Conservation (phyloP, 352 stramenopile species). For the Phytophthora podocarpi region DNA sequence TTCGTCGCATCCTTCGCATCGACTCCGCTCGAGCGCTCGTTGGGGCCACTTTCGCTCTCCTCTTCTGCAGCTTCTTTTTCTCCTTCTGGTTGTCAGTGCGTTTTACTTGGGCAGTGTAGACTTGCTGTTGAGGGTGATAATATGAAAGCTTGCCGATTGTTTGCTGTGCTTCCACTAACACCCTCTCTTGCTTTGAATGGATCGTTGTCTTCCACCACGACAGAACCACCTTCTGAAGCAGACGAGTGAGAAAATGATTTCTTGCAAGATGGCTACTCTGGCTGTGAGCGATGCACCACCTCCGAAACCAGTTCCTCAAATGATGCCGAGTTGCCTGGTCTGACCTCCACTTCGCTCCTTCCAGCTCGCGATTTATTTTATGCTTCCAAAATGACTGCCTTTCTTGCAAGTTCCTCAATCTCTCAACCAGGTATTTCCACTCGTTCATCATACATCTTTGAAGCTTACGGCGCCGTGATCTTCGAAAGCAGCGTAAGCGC, state of each 20-base stretch:
- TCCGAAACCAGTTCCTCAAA: slow-evolving; percentile 26
- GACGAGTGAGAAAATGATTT: slow-evolving; percentile 12
- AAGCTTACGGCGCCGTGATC: not conserved
- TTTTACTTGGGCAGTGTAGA: slow-evolving; percentile 8
- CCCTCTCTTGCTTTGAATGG: slow-evolving; percentile 55
- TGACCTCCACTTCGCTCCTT: slow-evolving; percentile 1
- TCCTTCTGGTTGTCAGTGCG: slow-evolving; percentile 1
- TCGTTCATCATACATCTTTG: slow-evolving; percentile 4
- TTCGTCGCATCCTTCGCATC: slow-evolving; percentile 36
- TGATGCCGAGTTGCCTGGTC: slow-evolving; percentile 7
- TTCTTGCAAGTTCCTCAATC: slow-evolving; percentile 18
- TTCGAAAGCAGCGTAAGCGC: slow-evolving; percentile 38
- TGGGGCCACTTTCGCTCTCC: not conserved
- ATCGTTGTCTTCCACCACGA: slow-evolving; percentile 54
- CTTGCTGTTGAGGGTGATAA: slow-evolving; percentile 41
- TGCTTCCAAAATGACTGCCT: slow-evolving; percentile 26
- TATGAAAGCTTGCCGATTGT: slow-evolving; percentile 41
- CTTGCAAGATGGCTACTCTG: slow-evolving; percentile 5
- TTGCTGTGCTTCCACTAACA: slow-evolving; percentile 47
- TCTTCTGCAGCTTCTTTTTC: slow-evolving; percentile 1
- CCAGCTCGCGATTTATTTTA: slow-evolving; percentile 25
- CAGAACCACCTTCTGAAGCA: slow-evolving; percentile 27
- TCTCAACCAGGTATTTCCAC: slow-evolving; percentile 22
- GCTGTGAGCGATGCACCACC: slow-evolving; percentile 11
- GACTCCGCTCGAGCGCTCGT: slow-evolving; percentile 5